Base-by-base conservation (phyloP, 208 protist species). In the Cochliopodium minus region DNA sequence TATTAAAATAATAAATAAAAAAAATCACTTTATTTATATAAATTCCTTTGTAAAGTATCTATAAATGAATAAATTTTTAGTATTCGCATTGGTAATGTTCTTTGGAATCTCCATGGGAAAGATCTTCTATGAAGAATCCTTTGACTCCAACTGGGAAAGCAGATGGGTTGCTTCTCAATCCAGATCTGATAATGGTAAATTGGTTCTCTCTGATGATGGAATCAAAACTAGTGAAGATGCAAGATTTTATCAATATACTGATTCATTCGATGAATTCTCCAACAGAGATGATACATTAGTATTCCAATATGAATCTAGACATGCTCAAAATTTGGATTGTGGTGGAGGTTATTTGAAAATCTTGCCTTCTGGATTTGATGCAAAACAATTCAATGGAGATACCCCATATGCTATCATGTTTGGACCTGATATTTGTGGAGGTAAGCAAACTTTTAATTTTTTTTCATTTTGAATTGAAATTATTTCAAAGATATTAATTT, bases 401-500 rank as follows among this genome's bases (percentile, higher is more conserved):
- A 76, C 80, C 30, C 54, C 69, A 50, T 93, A 91, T 71, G 74
- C 63, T 63, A 82, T 95, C 45, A 95, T 95, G 87, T 93, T 93
- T 62, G 90, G 88, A 52, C 87, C 88, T 39, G 90, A 95, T 74
- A 70, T 79, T 49, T 95, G 87, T 59, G 87, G 86, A 51, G 11
- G n/a, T n/a, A n/a, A n/a, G n/a, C n/a, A n/a, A n/a, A n/a, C n/a
- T n/a, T n/a, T n/a, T n/a, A n/a, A n/a, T n/a, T n/a, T n/a, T n/a
- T n/a, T n/a, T n/a, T n/a, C n/a, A n/a, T n/a, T n/a, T n/a, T n/a
- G n/a, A n/a, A n/a, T n/a, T n/a, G n/a, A n/a, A n/a, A n/a, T n/a
- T n/a, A n/a, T n/a, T n/a, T n/a, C n/a, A n/a, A n/a, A n/a, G n/a
- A n/a, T n/a, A n/a, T n/a, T n/a, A n/a, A n/a, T n/a, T n/a, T n/a